A percentile compares a stretch with the other conserved stretches of the same genome.
phyloP scores from a whole-genome alignment of 2,329 filamentous ascomycete genomes.

The Paecilomyces variotii region DNA sequence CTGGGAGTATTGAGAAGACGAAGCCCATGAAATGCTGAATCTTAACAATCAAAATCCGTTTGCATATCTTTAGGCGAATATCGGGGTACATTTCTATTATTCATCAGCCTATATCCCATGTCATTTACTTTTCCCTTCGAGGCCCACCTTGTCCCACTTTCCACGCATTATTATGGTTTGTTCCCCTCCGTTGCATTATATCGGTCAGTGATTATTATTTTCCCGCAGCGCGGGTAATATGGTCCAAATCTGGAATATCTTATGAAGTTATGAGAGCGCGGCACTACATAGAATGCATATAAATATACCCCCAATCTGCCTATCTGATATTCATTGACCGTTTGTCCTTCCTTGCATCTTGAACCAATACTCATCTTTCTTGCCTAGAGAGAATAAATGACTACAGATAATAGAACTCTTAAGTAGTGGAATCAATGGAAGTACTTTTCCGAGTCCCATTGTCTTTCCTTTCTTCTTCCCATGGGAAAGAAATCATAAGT shows the following conservation, averaged over 20 bases:
- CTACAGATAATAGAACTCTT: too few relatives aligned
- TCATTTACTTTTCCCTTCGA: too few relatives aligned
- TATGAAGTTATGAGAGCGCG: neutral
- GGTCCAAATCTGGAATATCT: neutral
- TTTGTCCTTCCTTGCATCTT: neutral
- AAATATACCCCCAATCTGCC: neutral
- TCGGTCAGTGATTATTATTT: neutral
- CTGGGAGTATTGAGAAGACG: constrained; percentile 43
- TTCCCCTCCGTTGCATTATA: neutral
- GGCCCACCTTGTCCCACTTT: neutral
- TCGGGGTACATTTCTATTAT: neutral
- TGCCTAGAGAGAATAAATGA: neutral
- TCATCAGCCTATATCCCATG: too few relatives aligned
- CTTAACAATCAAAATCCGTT: neutral
- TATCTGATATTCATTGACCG: neutral
- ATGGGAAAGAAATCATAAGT: neutral
- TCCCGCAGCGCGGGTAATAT: neutral
- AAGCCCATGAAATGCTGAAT: constrained; percentile 7
- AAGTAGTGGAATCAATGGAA: too few relatives aligned
- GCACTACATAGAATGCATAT: neutral
- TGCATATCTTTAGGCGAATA: neutral
- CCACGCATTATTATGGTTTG: neutral
- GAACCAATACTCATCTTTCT: neutral
- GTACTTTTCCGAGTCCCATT: neutral
- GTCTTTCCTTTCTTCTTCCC: neutral